Conservation (phyloP, 2,329 filamentous ascomycete genomes). For the Neofusicoccum laricinum region DNA sequence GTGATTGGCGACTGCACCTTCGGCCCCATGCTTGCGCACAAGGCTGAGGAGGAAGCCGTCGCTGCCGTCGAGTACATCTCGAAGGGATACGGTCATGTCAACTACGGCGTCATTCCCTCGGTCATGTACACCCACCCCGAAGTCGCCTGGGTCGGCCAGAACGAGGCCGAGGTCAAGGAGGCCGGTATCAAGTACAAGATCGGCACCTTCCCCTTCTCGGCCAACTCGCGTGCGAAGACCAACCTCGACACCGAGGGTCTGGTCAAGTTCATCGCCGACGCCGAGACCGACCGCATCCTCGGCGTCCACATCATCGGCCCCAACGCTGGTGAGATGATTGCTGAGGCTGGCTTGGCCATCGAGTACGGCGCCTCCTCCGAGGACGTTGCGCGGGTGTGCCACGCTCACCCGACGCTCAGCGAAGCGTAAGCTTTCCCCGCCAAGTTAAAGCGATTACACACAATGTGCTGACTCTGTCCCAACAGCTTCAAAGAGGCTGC, state of each 20-base stretch:
- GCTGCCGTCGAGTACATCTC: conserved; percentile 95
- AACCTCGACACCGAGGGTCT: conserved; percentile 94
- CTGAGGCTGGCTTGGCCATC: conserved; percentile 88
- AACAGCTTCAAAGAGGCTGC: conserved; percentile 89
- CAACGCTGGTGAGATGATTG: conserved; percentile 99
- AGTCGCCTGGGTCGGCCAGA: conserved; percentile 98
- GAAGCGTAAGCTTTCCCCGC: conserved; percentile 58
- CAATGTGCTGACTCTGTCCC: background rate
- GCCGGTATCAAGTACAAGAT: conserved; percentile 87
- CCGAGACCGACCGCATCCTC: conserved; percentile 91
- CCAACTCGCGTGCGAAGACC: conserved; percentile 98
- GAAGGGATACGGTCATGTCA: conserved; percentile 97
- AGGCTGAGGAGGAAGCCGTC: conserved; percentile 97
- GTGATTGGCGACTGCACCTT: conserved; percentile 96
- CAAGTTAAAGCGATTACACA: background rate
- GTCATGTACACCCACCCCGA: conserved; percentile 99
- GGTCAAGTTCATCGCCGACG: conserved; percentile 96
- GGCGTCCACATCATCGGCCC: conserved; percentile 96
- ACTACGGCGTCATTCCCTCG: conserved; percentile 95
- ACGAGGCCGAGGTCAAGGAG: conserved; percentile 91
- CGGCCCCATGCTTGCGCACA: conserved; percentile 98
- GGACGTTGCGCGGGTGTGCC: conserved; percentile 69
- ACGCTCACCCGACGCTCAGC: conserved; percentile 91
- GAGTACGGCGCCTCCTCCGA: conserved; percentile 96
- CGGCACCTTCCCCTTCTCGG: conserved; percentile 93